phyloP scores from a whole-genome alignment of 257 asterid genomes.

The Leonotis leonurus region DNA sequence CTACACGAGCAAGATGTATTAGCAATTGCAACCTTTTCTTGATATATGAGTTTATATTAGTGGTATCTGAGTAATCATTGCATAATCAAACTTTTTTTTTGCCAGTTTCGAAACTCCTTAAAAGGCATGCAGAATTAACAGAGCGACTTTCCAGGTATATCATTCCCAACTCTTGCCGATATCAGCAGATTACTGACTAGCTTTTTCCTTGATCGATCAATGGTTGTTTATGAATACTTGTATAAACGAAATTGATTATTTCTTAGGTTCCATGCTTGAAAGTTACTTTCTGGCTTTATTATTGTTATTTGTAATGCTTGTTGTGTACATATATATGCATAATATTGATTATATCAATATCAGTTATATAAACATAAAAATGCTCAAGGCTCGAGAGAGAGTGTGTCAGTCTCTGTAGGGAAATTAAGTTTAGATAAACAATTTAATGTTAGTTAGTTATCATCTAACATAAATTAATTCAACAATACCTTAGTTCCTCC shows the following conservation, averaged over 20 bases:
- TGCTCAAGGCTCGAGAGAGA: too few relatives aligned
- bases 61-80: background rate
- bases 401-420: too few relatives aligned
- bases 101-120: slow-evolving; percentile 75
- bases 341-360: too few relatives aligned
- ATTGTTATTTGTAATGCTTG: too few relatives aligned
- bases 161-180: background rate
- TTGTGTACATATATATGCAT: too few relatives aligned
- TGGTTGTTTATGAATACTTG: background rate
- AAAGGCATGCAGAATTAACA: slow-evolving; percentile 75
- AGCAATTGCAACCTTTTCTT: slow-evolving; percentile 2
- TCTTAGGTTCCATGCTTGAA: too few relatives aligned
- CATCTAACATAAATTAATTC: too few relatives aligned
- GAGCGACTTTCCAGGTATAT: slow-evolving; percentile 89
- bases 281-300: too few relatives aligned
- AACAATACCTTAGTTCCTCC: too few relatives aligned
- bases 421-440: too few relatives aligned
- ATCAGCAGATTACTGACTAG: background rate
- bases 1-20: slow-evolving; percentile 67
- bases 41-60: background rate
- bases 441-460: too few relatives aligned
- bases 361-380: too few relatives aligned
- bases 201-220: background rate
- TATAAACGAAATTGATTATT: background rate
- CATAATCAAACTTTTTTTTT: slow-evolving; percentile 12